A percentile compares a stretch with the other conserved stretches of the same genome.
Conservation (phyloP, 495 filamentous ascomycete species). For the Chaetomium cochliodes region DNA sequence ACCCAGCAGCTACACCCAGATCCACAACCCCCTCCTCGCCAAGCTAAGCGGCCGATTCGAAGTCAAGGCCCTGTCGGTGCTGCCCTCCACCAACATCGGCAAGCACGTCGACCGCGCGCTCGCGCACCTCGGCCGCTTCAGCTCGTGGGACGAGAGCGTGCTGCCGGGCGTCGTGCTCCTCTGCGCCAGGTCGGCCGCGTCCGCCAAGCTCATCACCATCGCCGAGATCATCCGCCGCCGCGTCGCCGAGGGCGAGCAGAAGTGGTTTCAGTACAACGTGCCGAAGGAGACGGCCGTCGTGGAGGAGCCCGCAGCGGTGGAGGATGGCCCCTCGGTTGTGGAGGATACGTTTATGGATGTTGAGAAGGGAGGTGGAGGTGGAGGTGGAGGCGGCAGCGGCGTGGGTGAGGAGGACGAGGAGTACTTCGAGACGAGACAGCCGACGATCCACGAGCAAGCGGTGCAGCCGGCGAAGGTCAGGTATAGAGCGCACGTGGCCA, state of each 20-base stretch:
- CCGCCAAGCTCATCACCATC: constrained; percentile 62
- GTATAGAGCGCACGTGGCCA: constrained; percentile 50
- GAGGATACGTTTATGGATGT: constrained; percentile 40
- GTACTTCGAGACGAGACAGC: constrained; percentile 55
- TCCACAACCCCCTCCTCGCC: constrained; percentile 33
- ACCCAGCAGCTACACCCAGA: constrained; percentile 24
- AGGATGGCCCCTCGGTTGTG: constrained; percentile 35
- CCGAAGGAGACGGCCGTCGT: constrained; percentile 41
- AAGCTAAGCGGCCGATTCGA: constrained; percentile 37
- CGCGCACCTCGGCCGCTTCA: constrained; percentile 41
- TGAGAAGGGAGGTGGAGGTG: constrained; percentile 29
- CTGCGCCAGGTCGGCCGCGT: constrained; percentile 51
- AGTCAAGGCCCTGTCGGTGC: constrained; percentile 46
- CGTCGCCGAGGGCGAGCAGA: constrained; percentile 49
- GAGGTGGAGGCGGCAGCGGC: too few relatives aligned
- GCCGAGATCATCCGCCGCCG: constrained; percentile 63
- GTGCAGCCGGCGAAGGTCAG: constrained; percentile 35
- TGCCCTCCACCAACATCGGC: constrained; percentile 56
- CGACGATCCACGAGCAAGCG: constrained; percentile 47
- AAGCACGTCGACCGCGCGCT: constrained; percentile 52
- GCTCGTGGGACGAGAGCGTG: constrained; percentile 32
- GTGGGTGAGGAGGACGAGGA: constrained; percentile 43
- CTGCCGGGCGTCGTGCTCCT: constrained; percentile 44
- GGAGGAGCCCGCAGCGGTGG: constrained; percentile 28
- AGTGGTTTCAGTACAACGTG: constrained; percentile 63